Percentiles rank a stretch among this genome's conserved stretches.
These are phyloP conservation scores for Candida nanaspora DNA, from an alignment of 805 yeast genomes.

Conservation along the genomic window DNA sequence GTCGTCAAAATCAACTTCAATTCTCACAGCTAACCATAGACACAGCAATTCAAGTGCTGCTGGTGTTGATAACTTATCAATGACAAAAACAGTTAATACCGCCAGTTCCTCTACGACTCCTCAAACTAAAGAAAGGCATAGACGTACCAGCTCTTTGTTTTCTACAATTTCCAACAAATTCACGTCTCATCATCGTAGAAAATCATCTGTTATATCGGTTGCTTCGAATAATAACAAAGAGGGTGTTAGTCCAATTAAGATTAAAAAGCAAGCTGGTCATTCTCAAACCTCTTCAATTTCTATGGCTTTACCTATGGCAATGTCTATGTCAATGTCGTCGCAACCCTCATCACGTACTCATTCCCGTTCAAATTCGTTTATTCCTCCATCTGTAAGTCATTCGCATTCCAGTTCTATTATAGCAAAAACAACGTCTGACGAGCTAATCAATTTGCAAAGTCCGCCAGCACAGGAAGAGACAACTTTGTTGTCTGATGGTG, in stretches of 20 bases:
- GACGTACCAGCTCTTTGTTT: conserved; percentile 18
- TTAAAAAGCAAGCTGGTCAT: not conserved
- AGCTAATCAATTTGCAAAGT: conserved; percentile 6
- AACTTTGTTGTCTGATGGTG: not conserved
- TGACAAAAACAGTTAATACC: not conserved
- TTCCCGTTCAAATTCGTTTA: not conserved
- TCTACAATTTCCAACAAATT: conserved; percentile 16
- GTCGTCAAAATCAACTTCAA: not conserved
- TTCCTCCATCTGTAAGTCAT: not conserved
- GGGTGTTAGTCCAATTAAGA: not conserved
- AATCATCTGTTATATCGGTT: conserved; percentile 16
- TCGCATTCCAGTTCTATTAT: conserved; percentile 13
- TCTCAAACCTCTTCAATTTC: not conserved
- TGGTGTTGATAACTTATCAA: not conserved
- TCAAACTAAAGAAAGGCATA: conserved; percentile 9
- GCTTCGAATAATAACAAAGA: conserved; percentile 8
- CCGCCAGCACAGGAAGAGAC: not conserved
- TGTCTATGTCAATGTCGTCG: not conserved
- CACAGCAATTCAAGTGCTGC: not conserved
- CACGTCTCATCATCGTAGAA: conserved; percentile 15
- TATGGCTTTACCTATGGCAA: not conserved
- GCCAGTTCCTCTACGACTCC: not conserved
- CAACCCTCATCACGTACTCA: not conserved
- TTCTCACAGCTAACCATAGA: not conserved
- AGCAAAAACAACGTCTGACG: conserved; percentile 19